Percentiles rank a stretch among this genome's conserved stretches.
Evolutionary conservation across 257 asterid genomes (phyloP).

Genomic region (Primulina tabacum): DNA sequence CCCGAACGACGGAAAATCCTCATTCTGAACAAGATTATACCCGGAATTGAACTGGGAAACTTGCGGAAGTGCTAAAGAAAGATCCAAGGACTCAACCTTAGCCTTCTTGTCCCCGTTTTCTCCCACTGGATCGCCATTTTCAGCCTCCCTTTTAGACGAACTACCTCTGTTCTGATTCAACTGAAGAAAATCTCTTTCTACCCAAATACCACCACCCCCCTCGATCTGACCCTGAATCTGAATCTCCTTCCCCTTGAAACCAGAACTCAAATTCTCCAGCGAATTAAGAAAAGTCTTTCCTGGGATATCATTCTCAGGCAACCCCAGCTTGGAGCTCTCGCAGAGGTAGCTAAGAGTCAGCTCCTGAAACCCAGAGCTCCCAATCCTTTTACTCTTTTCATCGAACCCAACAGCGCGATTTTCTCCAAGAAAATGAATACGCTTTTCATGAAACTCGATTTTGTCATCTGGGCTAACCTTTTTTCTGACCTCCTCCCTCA

Average conservation of each 20-base stretch:
- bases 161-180: conserved; percentile 50
- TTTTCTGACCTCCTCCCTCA: conserved; percentile 50
- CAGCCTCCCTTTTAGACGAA: conserved; percentile 61
- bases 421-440: conserved; percentile 53
- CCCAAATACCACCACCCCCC: conserved; percentile 45
- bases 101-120: conserved; percentile 70
- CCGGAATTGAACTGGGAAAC: conserved; percentile 74
- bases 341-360: conserved; percentile 85
- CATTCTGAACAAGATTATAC: conserved; percentile 59
- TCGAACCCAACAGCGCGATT: conserved; percentile 47
- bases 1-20: conserved; percentile 57
- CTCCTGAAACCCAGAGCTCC: conserved; percentile 59
- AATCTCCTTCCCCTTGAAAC: conserved; percentile 68
- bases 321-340: conserved; percentile 53
- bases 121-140: conserved; percentile 38
- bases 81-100: conserved; percentile 77
- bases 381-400: conserved; percentile 35
- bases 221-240: conserved; percentile 66
- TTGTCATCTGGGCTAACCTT: conserved; percentile 52
- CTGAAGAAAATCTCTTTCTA: conserved; percentile 81
- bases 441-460: conserved; percentile 45
- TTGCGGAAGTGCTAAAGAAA: conserved; percentile 72
- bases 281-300: conserved; percentile 51
- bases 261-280: conserved; percentile 42
- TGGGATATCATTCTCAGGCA: conserved; percentile 39